phyloP scores from a whole-genome alignment of 1,284 basidiomycete genomes.

The Moesziomyces antarcticus region DNA sequence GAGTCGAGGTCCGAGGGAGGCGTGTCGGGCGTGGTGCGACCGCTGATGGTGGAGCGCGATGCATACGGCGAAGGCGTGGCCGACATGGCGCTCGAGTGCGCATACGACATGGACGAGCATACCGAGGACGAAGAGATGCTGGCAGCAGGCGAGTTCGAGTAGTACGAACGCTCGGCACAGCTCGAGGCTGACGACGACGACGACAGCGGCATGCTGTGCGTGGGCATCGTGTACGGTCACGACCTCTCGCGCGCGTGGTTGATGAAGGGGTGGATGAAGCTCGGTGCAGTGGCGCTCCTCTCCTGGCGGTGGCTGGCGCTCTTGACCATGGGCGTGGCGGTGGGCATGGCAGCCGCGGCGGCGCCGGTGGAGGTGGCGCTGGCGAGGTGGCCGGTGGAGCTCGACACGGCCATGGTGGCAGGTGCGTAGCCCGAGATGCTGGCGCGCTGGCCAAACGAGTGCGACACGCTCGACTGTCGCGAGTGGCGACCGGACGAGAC shows the following conservation, averaged over 20 bases:
- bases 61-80: constrained; percentile 53
- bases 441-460: constrained; percentile 36
- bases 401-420: constrained; percentile 10
- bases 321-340: constrained; percentile 40
- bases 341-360: constrained; percentile 16
- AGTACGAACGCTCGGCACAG: constrained; percentile 18
- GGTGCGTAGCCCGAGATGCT: constrained; percentile 47
- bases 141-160: constrained; percentile 38
- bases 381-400: constrained; percentile 13
- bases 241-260: constrained; percentile 42
- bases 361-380: constrained; percentile 6
- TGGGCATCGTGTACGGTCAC: constrained; percentile 55
- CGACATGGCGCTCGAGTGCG: constrained; percentile 26
- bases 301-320: constrained; percentile 47
- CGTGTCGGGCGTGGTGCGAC: constrained; percentile 63
- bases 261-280: constrained; percentile 43
- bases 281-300: constrained; percentile 34
- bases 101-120: constrained; percentile 47
- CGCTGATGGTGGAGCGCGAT: constrained; percentile 45
- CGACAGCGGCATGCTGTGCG: constrained; percentile 41
- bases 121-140: constrained; percentile 50
- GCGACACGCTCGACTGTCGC: constrained; percentile 39
- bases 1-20: constrained; percentile 55
- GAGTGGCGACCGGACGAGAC: constrained; percentile 32
- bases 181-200: constrained; percentile 10